These are phyloP conservation scores for Arthrobotrys entomopaga DNA, from an alignment of 2,329 filamentous ascomycete species.

Conservation along the genomic window DNA sequence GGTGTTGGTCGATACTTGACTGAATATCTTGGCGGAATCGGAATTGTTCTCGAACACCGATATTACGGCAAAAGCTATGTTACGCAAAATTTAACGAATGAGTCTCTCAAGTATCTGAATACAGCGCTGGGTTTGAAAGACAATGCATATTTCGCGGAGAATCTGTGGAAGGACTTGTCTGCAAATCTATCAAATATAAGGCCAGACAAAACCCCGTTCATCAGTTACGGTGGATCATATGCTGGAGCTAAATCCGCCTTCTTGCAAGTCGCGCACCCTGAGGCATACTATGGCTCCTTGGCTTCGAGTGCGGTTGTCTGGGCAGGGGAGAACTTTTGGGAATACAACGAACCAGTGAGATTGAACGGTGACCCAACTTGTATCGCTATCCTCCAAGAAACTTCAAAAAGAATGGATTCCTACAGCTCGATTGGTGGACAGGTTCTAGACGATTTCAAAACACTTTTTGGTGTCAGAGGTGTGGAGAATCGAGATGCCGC, in stretches of 20 bases:
- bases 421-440: conserved; percentile 67
- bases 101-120: conserved; percentile 81
- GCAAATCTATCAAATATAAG: conserved; percentile 74
- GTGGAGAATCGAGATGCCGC: conserved; percentile 60
- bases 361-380: conserved; percentile 71
- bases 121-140: conserved; percentile 86
- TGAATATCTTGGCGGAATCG: conserved; percentile 76
- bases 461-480: conserved; percentile 66
- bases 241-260: conserved; percentile 83
- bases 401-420: conserved; percentile 70
- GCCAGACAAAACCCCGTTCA: conserved; percentile 75
- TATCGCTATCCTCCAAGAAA: conserved; percentile 71
- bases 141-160: conserved; percentile 79
- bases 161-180: conserved; percentile 73
- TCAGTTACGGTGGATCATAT: conserved; percentile 86
- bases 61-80: conserved; percentile 86
- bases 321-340: conserved; percentile 80
- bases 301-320: conserved; percentile 81
- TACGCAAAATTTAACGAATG: conserved; percentile 71
- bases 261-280: conserved; percentile 78
- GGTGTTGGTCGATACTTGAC: conserved; percentile 78
- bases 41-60: conserved; percentile 83
- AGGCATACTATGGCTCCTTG: conserved; percentile 81
- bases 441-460: conserved; percentile 65
- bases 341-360: conserved; percentile 71